Base-by-base conservation (phyloP, 768 basidiomycete genomes). In the Phanerochaete carnosa region DNA sequence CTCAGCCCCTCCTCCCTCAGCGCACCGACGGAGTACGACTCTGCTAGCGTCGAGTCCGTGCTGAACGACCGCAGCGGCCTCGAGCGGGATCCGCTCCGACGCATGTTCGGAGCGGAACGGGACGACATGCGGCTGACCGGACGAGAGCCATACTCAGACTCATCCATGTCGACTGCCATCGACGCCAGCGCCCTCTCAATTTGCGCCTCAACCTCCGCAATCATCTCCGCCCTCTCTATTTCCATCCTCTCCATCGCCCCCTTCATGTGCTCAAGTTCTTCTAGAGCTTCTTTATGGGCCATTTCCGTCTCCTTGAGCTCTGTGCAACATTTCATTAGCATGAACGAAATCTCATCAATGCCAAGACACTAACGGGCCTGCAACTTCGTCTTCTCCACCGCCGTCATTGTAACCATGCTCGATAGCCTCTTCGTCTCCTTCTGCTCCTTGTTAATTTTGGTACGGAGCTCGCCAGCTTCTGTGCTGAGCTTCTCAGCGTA, bases 191-290 rank as follows among this genome's bases (percentile, higher is more conserved):
- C 92, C 59, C 89, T 82, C 73, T 94, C 92, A 67, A 94, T 94
- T 76, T 94, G 92, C 28, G 89, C 90, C 70, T 94, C 92, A 25
- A 94, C 92, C 74, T 94, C 92, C n/a, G 90, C 91, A 45, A 94
- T 88, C 92, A 93, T 92, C 68, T 88, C 89, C 55, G 87, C 84
- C 63, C 92, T 90, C 75, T 90, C 93, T 68, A 84, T 76, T 70
- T 94, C 92, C 92, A 94, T 93, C 69, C 75, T 84, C 46, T 92
- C 90, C 90, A 94, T 94, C 3, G 83, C 84, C 9, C 85, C 81
- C 63, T 84, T 85, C 95, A 97, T 96, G 63, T 80, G 79, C 64
- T 90, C 84, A 46, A 96, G 79, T 74, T 97, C 94, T n/a, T 79
- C 56, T 71, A 88, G 76, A 4, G 95, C 95, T 30, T 92, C 86